Base-by-base conservation (phyloP, 208 protist genomes). In the Leishmania guyanensis region DNA sequence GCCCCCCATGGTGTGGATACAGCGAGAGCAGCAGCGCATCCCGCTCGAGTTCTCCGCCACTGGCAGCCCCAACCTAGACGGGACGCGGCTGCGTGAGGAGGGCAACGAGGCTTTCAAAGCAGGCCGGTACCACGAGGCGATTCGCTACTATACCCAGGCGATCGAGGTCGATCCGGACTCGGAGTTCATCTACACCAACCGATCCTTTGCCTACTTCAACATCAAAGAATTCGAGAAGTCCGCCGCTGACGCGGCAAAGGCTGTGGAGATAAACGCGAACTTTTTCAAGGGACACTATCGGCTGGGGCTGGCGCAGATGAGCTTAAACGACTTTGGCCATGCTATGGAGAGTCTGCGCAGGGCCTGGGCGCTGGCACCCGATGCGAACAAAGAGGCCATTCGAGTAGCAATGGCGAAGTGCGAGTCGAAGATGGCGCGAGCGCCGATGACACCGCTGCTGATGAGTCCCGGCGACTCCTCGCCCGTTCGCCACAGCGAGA, bases 221-320 rank as follows among this genome's bases (percentile, higher is more conserved):
- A 81, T 94, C 53, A 78, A 69, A 12, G 76, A 92, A 53, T 90
- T 82, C 56, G 83, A 81, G 46, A 72, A 84, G 68, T 82, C 91
- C 3, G 82, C 83, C 0, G 75, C 78, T 4, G 91, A 94, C 54
- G 89, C 91, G 46, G 66, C 74, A 69, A 75, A 84, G 74, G 89
- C 89, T 2, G 81, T 94, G 22, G 69, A 82, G 46, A 56, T 94
- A 6, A 83, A 89, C 43, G 85, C 86, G 0, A 82, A 86, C 70
- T 93, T 90, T 62, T 92, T 86, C 86, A 94, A 94, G 86, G 84
- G 82, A 2, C 83, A 88, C 80, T 94, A 92, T 74, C 91, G 91
- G 17, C 84, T 92, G 6, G 91, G 84, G 16, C 51, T 88, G 53
- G 91, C 91, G 53, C 86, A 87, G 77, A 75, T 89, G 72, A 80